A percentile compares a stretch with the other conserved stretches of the same genome.
Evolutionary conservation across 169 alveolate genomes (phyloP).

Genomic region (Besnoitia besnoiti): DNA sequence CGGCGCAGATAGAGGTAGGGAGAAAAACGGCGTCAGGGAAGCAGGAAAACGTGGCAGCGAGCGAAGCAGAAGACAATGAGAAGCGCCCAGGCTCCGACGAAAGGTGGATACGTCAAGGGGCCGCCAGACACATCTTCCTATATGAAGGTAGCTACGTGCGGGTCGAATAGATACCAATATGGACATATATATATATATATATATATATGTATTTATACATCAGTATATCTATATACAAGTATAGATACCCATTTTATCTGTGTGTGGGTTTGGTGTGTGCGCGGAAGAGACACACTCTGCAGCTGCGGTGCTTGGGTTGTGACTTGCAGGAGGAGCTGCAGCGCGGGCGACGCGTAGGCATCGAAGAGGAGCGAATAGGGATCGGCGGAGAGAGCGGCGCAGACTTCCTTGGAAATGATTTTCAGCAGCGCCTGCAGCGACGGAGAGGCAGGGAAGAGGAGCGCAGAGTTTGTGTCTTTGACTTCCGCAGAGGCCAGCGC

Average conservation of each 20-base stretch:
- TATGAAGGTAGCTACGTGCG: neutral
- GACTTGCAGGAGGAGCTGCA: constrained; percentile 19
- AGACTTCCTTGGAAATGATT: neutral
- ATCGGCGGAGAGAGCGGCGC: neutral
- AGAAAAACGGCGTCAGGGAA: neutral
- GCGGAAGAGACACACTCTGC: neutral
- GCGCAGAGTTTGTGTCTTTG: neutral
- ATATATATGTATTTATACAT: neutral
- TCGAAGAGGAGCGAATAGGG: constrained; percentile 19
- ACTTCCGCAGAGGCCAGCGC: neutral
- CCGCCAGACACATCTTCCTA: neutral
- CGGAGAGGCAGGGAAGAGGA: neutral
- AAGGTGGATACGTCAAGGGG: neutral
- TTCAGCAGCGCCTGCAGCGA: neutral
- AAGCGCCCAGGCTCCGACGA: neutral
- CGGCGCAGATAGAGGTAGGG: too few relatives aligned
- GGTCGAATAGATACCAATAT: neutral
- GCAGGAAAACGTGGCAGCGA: neutral
- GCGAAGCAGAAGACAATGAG: neutral
- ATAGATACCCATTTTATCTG: too few relatives aligned
- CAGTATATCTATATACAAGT: too few relatives aligned
- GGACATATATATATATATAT: neutral
- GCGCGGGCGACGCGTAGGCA: constrained; percentile 25
- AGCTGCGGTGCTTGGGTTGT: neutral
- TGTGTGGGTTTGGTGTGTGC: neutral